Evolutionary conservation across 345 rosid species (phyloP), one percentile per base, ranked within the genome.

Genomic region (Pistacia vera): DNA sequence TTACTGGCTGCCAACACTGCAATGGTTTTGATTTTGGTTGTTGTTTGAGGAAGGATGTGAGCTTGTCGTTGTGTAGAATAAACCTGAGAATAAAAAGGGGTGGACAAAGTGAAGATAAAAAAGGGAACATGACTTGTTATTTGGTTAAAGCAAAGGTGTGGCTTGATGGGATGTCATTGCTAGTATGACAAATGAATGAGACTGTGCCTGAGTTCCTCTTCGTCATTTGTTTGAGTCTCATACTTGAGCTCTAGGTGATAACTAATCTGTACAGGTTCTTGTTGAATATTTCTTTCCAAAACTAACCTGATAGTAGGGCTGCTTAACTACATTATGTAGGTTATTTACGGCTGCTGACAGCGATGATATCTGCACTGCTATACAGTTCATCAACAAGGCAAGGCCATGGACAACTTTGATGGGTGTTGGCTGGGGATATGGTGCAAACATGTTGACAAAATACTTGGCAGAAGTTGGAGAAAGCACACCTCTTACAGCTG

Each of bases 281-380:
- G 18, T 70, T 82, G 44, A 46, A 30, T 17, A 48, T 35, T 10
- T 48, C 36, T 70, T 61, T 35, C 5, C 17, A 77, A 72, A 68
- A 49, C 64, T 49, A 5, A 30, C 77, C 60, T 83, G 74, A 77
- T 58, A n/a, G 83, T 70, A 85, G 80, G 81, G 83, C 79, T 78
- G 55, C 74, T 79, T 78, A 78, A 81, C 58, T 77, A 58, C 52
- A 71, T 69, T 77, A 46, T 91, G 92, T 88, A 95, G 99, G 96
- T 88, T 95, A 81, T 95, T 93, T 84, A 86, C 99, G 77, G 99
- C 98, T 78, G 98, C 91, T 85, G 99, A 95, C 81, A 92, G 99
- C 77, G 98, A 93, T 86, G 99, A 95, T 88, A 68, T 95, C 88
- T 86, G 83, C 81, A 82, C 90, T 82, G 91, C 94, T 80, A 62